These are phyloP conservation scores for Dillenia turbinata DNA, from an alignment of 164 flowering plant species.

Conservation along the genomic window DNA sequence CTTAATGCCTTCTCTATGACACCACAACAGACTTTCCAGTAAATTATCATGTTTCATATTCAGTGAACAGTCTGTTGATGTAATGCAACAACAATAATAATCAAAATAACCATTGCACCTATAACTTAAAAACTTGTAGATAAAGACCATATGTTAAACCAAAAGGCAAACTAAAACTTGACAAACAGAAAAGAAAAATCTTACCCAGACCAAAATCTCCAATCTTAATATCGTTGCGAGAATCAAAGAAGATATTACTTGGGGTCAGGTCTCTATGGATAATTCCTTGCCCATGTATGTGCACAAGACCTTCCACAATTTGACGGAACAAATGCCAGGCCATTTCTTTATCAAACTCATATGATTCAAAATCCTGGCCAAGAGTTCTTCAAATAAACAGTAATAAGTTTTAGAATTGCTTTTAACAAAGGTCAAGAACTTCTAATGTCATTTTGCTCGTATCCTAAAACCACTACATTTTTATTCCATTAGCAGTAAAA, in stretches of 20 bases:
- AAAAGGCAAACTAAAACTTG: not conserved
- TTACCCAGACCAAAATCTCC: constrained; percentile 99
- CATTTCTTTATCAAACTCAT: constrained; percentile 64
- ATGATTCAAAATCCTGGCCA: constrained; percentile 75
- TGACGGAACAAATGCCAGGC: constrained; percentile 94
- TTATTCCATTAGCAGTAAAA: too few relatives aligned
- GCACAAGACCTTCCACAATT: constrained; percentile 95
- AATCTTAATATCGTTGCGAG: constrained; percentile 91
- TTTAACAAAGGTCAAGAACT: too few relatives aligned
- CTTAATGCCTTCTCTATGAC: too few relatives aligned
- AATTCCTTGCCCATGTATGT: constrained; percentile 96
- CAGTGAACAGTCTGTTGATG: too few relatives aligned
- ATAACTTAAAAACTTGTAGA: too few relatives aligned
- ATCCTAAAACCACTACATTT: too few relatives aligned
- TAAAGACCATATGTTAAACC: too few relatives aligned
- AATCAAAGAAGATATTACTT: constrained; percentile 92
- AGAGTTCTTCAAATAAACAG: constrained; percentile 56
- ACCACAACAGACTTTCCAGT: too few relatives aligned
- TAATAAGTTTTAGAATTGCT: too few relatives aligned
- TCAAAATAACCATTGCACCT: not conserved
- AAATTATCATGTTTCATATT: too few relatives aligned
- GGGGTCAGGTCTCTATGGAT: constrained; percentile 98
- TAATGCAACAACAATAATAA: too few relatives aligned
- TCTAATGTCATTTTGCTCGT: too few relatives aligned
- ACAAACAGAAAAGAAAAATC: constrained; percentile 9